Conservation (phyloP, 371 early-diverging fungal species). For the Mucor sp. region DNA sequence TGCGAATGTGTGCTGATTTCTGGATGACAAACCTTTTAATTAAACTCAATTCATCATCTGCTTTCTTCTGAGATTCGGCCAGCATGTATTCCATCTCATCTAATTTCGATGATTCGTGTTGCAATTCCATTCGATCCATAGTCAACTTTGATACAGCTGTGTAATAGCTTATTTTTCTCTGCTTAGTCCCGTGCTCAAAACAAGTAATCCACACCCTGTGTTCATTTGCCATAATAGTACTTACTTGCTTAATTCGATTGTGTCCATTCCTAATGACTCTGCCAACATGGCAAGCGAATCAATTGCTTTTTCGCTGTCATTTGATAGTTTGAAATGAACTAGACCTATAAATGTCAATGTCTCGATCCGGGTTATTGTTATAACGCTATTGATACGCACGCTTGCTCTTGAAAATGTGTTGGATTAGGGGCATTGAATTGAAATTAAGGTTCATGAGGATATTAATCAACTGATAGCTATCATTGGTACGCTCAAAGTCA, state of each 20-base stretch:
- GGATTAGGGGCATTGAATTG: constrained; percentile 7
- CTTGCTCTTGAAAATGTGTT: not conserved
- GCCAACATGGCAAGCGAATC: constrained; percentile 9
- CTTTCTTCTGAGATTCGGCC: not conserved
- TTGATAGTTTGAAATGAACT: constrained; percentile 1
- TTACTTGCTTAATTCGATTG: constrained; percentile 21
- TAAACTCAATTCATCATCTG: not conserved
- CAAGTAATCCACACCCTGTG: not conserved
- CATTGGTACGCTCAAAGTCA: constrained; percentile 12
- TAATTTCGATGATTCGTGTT: not conserved
- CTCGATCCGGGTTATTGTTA: not conserved
- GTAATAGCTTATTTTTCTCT: constrained; percentile 7
- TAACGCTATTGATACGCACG: not conserved
- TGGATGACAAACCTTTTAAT: constrained; percentile 8
- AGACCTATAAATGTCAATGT: not conserved
- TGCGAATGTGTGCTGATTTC: not conserved
- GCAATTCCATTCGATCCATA: constrained; percentile 1
- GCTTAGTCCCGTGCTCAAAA: not conserved
- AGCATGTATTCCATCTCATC: constrained; percentile 10
- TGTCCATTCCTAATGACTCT: constrained; percentile 6
- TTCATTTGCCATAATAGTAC: not conserved
- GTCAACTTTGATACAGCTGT: constrained; percentile 12
- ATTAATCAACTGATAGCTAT: constrained; percentile 3
- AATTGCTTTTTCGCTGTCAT: not conserved
- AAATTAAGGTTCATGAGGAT: constrained; percentile 6